phyloP scores from a whole-genome alignment of 139 green algal species.

The Trebouxia sp. region DNA sequence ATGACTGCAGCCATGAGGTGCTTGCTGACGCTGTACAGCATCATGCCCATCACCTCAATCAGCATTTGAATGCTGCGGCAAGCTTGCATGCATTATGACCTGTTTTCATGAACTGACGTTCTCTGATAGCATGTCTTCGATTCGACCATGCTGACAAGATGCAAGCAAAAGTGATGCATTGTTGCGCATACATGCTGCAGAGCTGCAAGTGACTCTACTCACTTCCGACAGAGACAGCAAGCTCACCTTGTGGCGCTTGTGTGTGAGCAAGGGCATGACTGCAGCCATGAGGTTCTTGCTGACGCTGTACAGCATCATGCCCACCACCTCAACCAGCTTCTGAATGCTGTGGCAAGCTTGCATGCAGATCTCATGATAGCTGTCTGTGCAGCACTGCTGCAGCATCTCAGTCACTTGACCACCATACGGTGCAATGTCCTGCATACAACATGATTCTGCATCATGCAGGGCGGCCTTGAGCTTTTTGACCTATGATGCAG shows the following conservation, averaged over 20 bases:
- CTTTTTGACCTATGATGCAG: too few species aligned
- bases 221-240: too few species aligned
- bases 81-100: slow-evolving; percentile 13
- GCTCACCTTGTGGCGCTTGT: too few species aligned
- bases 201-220: too few species aligned
- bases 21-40: slow-evolving; percentile 20
- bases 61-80: slow-evolving; percentile 2
- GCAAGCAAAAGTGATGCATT: too few species aligned
- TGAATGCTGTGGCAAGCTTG: slow-evolving; percentile 15
- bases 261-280: slow-evolving; percentile 2
- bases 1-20: slow-evolving; percentile 13
- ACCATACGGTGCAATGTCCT: slow-evolving; percentile 7
- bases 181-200: too few species aligned
- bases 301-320: slow-evolving; percentile 18
- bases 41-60: neutral
- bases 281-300: slow-evolving; percentile 15
- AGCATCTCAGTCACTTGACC: neutral
- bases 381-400: neutral
- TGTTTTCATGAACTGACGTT: too few species aligned
- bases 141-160: too few species aligned
- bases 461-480: too few species aligned
- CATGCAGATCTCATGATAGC: slow-evolving; percentile 12
- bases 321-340: neutral
- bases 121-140: too few species aligned
- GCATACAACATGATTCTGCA: too few species aligned